Evolutionary conservation across 2,329 filamentous ascomycete genomes (phyloP).

Genomic region (Penicillium sp.): DNA sequence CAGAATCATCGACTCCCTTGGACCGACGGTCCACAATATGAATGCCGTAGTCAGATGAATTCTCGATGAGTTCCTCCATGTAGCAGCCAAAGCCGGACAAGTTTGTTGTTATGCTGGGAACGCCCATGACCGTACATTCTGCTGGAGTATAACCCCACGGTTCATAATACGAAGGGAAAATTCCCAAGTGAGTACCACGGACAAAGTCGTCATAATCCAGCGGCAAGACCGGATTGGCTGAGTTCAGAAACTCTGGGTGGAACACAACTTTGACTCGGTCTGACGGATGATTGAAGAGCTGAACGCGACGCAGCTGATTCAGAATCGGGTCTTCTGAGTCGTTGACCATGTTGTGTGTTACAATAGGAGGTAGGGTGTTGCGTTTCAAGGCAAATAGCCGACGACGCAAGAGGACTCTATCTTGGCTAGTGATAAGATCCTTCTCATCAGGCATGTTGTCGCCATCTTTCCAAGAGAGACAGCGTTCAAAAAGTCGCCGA

Average conservation of each 20-base stretch:
- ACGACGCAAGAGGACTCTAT: constrained; percentile 86
- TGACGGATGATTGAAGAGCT: constrained; percentile 92
- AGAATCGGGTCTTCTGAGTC: constrained; percentile 89
- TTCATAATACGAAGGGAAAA: constrained; percentile 98
- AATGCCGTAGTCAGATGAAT: constrained; percentile 95
- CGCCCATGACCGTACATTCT: constrained; percentile 98
- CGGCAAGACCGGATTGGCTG: constrained; percentile 88
- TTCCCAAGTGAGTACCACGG: constrained; percentile 88
- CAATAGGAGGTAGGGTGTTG: constrained; percentile 82
- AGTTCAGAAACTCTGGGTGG: constrained; percentile 96
- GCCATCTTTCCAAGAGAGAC: constrained; percentile 91
- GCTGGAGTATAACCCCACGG: constrained; percentile 98
- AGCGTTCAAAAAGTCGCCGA: constrained; percentile 89
- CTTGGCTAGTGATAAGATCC: constrained; percentile 85
- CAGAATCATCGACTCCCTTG: constrained; percentile 95
- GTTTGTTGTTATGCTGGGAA: constrained; percentile 97
- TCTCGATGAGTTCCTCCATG: constrained; percentile 99
- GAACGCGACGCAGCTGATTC: constrained; percentile 91
- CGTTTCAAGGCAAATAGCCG: constrained; percentile 97
- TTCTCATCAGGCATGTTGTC: constrained; percentile 93
- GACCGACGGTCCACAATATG: constrained; percentile 95
- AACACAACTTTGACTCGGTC: constrained; percentile 98
- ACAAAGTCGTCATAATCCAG: constrained; percentile 99
- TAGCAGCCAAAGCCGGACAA: constrained; percentile 97
- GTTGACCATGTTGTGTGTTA: constrained; percentile 98